Percentiles rank a stretch among this genome's conserved stretches.
Conservation (phyloP, 148 eudicot species). For the Vaccinium corymbosum region DNA sequence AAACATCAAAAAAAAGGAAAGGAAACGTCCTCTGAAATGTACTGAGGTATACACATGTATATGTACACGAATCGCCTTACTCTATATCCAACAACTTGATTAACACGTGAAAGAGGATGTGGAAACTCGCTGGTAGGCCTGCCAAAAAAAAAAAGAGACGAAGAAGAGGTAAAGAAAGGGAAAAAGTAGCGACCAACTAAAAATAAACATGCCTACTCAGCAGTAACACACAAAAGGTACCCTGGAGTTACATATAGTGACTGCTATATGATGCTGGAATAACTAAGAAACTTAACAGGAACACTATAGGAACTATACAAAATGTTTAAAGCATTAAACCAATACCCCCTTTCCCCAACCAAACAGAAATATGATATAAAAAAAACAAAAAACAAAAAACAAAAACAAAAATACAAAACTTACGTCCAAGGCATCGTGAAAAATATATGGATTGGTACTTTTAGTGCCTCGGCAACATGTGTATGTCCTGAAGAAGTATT, state of each 20-base stretch:
- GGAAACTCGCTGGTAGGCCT: constrained; percentile 86
- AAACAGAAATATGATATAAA: neutral
- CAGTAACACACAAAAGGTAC: neutral
- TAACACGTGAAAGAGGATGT: constrained; percentile 81
- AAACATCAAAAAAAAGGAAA: neutral
- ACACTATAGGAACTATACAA: neutral
- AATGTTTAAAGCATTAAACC: neutral
- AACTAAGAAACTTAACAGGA: neutral
- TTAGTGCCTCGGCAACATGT: constrained; percentile 70
- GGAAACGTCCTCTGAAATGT: neutral
- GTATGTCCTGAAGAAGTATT: constrained; percentile 48
- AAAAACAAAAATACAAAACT: constrained; percentile 25
- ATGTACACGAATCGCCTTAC: constrained; percentile 27
- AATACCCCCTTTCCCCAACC: neutral
- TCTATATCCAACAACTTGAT: constrained; percentile 57
- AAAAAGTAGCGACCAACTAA: neutral
- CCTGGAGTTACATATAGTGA: neutral
- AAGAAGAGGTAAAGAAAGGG: neutral
- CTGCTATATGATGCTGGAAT: neutral
- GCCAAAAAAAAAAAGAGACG: constrained; percentile 15
- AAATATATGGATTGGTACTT: constrained; percentile 61
- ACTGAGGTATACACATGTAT: neutral
- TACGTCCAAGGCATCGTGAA: constrained; percentile 90
- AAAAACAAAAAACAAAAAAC: neutral
- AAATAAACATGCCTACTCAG: neutral